Percentiles rank a stretch among this genome's conserved stretches.
Evolutionary conservation across 164 flowering plant genomes (phyloP).

Genomic region (Aristolochia californica): DNA sequence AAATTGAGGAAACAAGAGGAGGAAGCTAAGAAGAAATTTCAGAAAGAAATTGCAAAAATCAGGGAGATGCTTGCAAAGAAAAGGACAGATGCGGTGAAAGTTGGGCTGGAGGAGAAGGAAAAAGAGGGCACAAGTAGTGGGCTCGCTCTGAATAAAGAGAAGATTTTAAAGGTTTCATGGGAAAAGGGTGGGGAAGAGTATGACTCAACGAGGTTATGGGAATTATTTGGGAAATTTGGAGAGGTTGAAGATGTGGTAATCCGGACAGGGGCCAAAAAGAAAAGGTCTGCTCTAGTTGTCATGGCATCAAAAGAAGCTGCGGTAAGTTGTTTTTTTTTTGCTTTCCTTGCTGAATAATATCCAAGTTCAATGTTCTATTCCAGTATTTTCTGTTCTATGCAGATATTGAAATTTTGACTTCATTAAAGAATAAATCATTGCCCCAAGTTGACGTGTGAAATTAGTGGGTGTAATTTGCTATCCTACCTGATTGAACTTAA

Average conservation of each 20-base stretch:
- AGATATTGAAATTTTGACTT: no score
- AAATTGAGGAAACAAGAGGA: conserved; percentile 50
- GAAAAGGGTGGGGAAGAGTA: conserved; percentile 46
- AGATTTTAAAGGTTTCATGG: conserved; percentile 73
- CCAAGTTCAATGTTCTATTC: no score
- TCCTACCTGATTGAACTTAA: no score
- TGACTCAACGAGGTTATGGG: conserved; percentile 34
- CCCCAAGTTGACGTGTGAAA: no score
- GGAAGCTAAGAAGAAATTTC: conserved; percentile 43
- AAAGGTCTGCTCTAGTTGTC: conserved; percentile 65
- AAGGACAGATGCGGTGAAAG: conserved; percentile 8
- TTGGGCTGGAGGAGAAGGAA: conserved; percentile 8
- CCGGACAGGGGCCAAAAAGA: conserved; percentile 39
- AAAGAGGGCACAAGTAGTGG: not conserved
- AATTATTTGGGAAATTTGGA: conserved; percentile 63
- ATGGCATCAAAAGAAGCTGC: conserved; percentile 70
- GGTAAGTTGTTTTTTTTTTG: conserved; percentile 26
- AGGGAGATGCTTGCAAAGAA: conserved; percentile 49
- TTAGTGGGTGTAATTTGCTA: no score
- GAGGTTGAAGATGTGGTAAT: conserved; percentile 77
- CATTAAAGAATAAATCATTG: no score
- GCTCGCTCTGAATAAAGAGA: conserved; percentile 38
- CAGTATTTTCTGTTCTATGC: not conserved
- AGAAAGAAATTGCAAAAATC: conserved; percentile 59
- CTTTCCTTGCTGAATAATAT: not conserved